phyloP scores from a whole-genome alignment of 768 basidiomycete species.

The Termitomyces sp. region DNA sequence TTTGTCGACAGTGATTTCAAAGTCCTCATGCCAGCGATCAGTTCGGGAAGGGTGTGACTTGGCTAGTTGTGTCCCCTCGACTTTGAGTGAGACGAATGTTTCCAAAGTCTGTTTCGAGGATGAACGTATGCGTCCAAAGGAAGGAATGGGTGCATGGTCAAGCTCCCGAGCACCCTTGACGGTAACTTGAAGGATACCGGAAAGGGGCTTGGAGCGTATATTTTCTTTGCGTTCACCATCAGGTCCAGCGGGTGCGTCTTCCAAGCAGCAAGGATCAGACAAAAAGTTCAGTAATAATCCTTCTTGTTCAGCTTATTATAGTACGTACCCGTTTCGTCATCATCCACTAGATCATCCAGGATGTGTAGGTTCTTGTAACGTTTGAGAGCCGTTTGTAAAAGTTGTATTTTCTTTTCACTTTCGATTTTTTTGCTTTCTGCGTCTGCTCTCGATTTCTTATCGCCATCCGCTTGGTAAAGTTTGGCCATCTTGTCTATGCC shows the following conservation, averaged over 20 bases:
- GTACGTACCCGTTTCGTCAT: conserved; percentile 68
- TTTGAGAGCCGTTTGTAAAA: conserved; percentile 88
- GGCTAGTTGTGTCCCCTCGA: conserved; percentile 92
- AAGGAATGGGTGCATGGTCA: conserved; percentile 83
- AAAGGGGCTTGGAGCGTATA: conserved; percentile 88
- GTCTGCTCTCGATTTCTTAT: conserved; percentile 92
- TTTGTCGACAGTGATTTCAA: conserved; percentile 95
- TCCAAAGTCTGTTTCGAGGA: conserved; percentile 79
- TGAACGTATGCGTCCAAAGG: conserved; percentile 57
- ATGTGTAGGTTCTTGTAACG: conserved; percentile 96
- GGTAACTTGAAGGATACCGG: conserved; percentile 87
- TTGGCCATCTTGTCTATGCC: conserved; percentile 99
- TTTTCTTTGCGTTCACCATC: conserved; percentile 92
- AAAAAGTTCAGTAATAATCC: background rate
- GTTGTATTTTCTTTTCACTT: conserved; percentile 94
- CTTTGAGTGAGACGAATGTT: conserved; percentile 90
- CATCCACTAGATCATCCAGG: conserved; percentile 85
- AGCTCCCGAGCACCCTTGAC: conserved; percentile 90
- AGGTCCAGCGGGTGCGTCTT: conserved; percentile 46
- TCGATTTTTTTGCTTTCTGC: conserved; percentile 93
- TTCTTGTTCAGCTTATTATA: background rate
- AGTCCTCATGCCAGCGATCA: conserved; percentile 97
- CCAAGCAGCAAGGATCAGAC: background rate
- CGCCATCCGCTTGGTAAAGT: conserved; percentile 93
- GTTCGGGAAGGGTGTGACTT: conserved; percentile 90